A percentile compares a stretch with the other conserved stretches of the same genome.
phyloP scores from a whole-genome alignment of 2,329 filamentous ascomycete genomes.

The Botrytis galanthina region DNA sequence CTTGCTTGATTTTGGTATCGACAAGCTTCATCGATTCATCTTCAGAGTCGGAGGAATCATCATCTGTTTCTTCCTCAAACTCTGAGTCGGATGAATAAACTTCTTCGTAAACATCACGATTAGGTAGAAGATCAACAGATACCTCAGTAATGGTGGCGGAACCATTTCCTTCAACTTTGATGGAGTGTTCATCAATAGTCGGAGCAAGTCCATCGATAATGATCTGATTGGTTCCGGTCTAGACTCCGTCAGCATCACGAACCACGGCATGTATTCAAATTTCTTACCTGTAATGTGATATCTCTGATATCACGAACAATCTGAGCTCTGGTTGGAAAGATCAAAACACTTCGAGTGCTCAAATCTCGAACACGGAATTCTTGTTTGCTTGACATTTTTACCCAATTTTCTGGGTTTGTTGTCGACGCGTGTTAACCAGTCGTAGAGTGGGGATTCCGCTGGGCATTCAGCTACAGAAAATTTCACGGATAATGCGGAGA shows the following conservation, averaged over 20 bases:
- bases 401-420: not conserved
- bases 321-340: conserved; percentile 61
- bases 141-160: conserved; percentile 61
- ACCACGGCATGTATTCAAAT: not conserved
- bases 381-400: conserved; percentile 35
- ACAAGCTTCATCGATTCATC: conserved; percentile 32
- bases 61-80: conserved; percentile 36
- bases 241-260: not conserved
- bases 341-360: conserved; percentile 58
- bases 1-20: conserved; percentile 29
- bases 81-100: conserved; percentile 41
- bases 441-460: not conserved
- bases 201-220: conserved; percentile 54
- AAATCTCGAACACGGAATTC: conserved; percentile 57
- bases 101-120: conserved; percentile 46
- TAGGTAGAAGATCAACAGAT: conserved; percentile 54
- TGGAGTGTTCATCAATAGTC: conserved; percentile 53
- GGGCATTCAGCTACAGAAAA: not conserved
- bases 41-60: conserved; percentile 35
- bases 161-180: conserved; percentile 60
- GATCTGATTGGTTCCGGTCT: conserved; percentile 56
- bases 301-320: conserved; percentile 58
- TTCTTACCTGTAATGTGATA: conserved; percentile 43
- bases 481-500: not conserved
- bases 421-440: not conserved